A percentile compares a stretch with the other conserved stretches of the same genome.
These are phyloP conservation scores for Corylus heterophylla DNA, from an alignment of 306 rosid species.

Conservation along the genomic window DNA sequence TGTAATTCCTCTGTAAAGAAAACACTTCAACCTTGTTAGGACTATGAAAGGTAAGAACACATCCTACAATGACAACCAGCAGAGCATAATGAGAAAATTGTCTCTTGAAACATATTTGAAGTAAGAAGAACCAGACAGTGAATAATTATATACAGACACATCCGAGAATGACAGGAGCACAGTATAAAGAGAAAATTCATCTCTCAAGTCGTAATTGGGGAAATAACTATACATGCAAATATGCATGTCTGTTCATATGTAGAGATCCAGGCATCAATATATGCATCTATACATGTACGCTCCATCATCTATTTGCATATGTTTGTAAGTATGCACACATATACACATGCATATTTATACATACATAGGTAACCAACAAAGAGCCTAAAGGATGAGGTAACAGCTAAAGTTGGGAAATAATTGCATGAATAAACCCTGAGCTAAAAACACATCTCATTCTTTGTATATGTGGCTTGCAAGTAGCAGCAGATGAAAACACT, in stretches of 20 bases:
- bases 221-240: not conserved
- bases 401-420: not conserved
- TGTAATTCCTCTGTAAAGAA: slow-evolving; percentile 46
- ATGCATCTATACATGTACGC: not conserved
- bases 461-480: not conserved
- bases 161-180: slow-evolving; percentile 1
- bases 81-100: not conserved
- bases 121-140: not conserved
- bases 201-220: not conserved
- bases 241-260: not conserved
- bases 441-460: not conserved
- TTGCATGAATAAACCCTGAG: not conserved
- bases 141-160: not conserved
- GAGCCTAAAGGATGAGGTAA: not conserved
- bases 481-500: not conserved
- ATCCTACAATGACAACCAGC: slow-evolving; percentile 1
- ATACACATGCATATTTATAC: not conserved
- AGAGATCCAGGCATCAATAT: not conserved
- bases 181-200: not conserved
- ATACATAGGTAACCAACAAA: not conserved
- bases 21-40: slow-evolving; percentile 27
- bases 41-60: not conserved
- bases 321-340: not conserved
- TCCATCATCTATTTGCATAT: not conserved
- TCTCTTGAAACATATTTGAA: not conserved